Percentiles rank a stretch among this genome's conserved stretches.
These are phyloP conservation scores for Pseudodiploospora longispora DNA, from an alignment of 2,329 filamentous ascomycete species.

Conservation along the genomic window DNA sequence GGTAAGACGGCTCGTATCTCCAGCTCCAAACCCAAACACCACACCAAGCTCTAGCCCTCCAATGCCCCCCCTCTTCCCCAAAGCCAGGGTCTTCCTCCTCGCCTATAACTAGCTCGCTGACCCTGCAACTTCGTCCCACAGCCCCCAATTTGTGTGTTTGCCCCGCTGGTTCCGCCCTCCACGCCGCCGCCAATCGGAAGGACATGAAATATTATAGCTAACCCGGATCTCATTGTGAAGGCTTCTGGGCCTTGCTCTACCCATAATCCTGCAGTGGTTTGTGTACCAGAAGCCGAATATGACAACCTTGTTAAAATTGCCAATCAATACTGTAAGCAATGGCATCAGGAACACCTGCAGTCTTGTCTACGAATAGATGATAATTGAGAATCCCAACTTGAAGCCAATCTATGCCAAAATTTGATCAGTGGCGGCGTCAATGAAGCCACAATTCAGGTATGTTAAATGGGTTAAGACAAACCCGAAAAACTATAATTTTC, in stretches of 20 bases:
- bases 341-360: constrained; percentile 8
- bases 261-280: constrained; percentile 31
- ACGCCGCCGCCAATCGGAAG: not conserved
- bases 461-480: no score
- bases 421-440: constrained; percentile 41
- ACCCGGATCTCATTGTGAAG: not conserved
- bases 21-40: no score
- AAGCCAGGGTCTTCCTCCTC: no score
- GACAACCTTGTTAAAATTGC: constrained; percentile 44
- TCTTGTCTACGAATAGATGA: not conserved
- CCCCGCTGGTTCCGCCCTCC: not conserved
- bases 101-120: not conserved
- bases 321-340: constrained; percentile 44
- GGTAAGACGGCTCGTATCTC: no score
- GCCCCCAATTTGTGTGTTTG: constrained; percentile 1
- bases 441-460: constrained; percentile 36
- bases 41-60: no score
- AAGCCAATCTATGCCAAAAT: constrained; percentile 28
- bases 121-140: constrained; percentile 1
- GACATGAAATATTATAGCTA: not conserved
- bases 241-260: not conserved
- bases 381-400: not conserved
- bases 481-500: no score
- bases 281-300: constrained; percentile 54
- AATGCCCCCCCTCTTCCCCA: no score